Conservation (phyloP, 331 rosid species). For the Erythrophleum ivorense region DNA sequence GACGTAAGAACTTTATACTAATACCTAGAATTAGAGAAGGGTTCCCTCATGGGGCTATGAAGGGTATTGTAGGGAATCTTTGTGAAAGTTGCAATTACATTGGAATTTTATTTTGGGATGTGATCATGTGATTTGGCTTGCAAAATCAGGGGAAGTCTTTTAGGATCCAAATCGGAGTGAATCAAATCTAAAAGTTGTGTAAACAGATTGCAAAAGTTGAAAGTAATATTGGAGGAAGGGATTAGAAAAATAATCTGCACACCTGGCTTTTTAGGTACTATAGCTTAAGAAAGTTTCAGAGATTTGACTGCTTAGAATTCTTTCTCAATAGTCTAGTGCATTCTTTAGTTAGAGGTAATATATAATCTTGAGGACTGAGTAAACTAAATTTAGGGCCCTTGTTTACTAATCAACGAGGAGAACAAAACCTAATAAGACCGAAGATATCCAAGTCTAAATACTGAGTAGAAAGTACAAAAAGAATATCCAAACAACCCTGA, state of each 20-base stretch:
- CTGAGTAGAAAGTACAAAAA: slow-evolving; percentile 15
- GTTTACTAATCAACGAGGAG: slow-evolving; percentile 9
- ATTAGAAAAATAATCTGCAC: slow-evolving; percentile 25
- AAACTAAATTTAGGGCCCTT: slow-evolving; percentile 1
- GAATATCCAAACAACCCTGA: slow-evolving; percentile 2
- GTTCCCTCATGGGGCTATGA: slow-evolving; percentile 30
- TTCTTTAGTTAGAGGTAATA: slow-evolving; percentile 16
- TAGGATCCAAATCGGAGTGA: background rate
- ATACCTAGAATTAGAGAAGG: background rate
- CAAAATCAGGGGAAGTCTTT: background rate
- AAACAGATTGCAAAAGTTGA: slow-evolving; percentile 25
- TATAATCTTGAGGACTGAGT: slow-evolving; percentile 6
- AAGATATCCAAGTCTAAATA: slow-evolving; percentile 10
- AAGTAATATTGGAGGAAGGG: slow-evolving; percentile 22
- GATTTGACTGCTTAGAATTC: background rate
- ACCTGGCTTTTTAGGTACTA: slow-evolving; percentile 18
- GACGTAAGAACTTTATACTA: slow-evolving; percentile 6
- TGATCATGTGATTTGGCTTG: slow-evolving; percentile 10
- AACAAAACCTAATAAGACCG: slow-evolving; percentile 14
- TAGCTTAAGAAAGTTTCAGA: background rate
- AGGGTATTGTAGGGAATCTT: slow-evolving; percentile 23
- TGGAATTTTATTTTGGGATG: slow-evolving; percentile 31
- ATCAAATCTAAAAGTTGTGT: slow-evolving; percentile 30
- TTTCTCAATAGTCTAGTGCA: background rate
- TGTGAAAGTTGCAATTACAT: slow-evolving; percentile 13